Evolutionary conservation across 805 yeast genomes (phyloP), one percentile per base, ranked within the genome.

Genomic region (Gaillardinia entomophila): DNA sequence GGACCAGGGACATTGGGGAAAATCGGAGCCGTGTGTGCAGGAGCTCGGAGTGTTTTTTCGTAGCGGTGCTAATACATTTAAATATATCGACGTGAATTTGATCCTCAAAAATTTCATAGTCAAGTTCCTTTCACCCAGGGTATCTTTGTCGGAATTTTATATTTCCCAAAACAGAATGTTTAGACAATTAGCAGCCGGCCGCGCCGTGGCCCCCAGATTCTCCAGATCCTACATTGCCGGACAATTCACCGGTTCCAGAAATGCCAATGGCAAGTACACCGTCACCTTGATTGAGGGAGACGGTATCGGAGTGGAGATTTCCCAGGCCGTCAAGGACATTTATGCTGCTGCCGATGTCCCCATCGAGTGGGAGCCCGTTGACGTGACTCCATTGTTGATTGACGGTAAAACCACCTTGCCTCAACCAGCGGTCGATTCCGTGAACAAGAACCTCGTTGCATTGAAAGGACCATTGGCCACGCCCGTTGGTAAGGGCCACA

Each of bases 401-500:
- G 81, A 90, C 62, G 96, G 96, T 54, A 81, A 82, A 64, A 89
- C 97, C 48, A 81, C 96, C 37, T 79, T 92, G 50, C 97, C 97
- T 44, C 80, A 81, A 48, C 81, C 79, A 27, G 97, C 97, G 38
- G 86, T 92, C 42, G 88, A 84, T 51, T 84, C 94, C 28, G 89
- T 92, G 67, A 86, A 87, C 74, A 82, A 76, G 66, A 86, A 90
- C 73, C 75, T 81, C 68, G 90, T 92, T 42, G 99, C 97, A 34
- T 76, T 92, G 57, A 92, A 92, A 72, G 99, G 99, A 48, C 97
- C 97, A 19, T 72, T 92, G 55, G 97, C 97, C 35, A 92, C 99
- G 26, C 99, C 99, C 36, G 89, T 90, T 43, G 98, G 97, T 53
- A 90, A 90, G 70, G 98, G 98, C 58, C 97, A 92, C 73, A 87